Evolutionary conservation across 306 rosid species (phyloP).

Genomic region (Nissolia schottii): DNA sequence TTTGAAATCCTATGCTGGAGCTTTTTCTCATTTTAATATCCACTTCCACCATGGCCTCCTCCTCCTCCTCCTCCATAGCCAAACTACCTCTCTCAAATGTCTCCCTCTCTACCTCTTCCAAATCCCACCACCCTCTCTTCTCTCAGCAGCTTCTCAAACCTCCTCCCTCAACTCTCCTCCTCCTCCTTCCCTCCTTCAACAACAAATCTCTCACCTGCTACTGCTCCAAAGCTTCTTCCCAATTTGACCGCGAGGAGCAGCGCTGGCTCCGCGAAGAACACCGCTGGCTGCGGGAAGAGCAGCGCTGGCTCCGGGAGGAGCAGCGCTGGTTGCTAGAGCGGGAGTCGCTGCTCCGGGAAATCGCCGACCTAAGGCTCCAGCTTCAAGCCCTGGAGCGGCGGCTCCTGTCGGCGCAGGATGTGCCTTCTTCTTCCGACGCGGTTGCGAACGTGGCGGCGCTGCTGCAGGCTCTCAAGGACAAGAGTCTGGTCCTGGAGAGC

Average conservation of each 20-base stretch:
- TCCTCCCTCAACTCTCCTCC: not conserved
- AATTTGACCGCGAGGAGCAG: constrained; percentile 45
- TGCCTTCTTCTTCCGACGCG: constrained; percentile 42
- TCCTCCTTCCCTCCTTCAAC: constrained; percentile 19
- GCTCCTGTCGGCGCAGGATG: constrained; percentile 23
- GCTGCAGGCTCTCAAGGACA: constrained; percentile 65
- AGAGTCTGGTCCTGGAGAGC: constrained; percentile 51
- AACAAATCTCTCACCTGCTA: constrained; percentile 31
- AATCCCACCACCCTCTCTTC: not conserved
- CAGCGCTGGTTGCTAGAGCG: constrained; percentile 73
- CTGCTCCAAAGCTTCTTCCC: constrained; percentile 24
- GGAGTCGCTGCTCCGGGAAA: constrained; percentile 58
- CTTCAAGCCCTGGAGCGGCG: constrained; percentile 54
- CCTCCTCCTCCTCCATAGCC: no score
- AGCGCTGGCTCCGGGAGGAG: constrained; percentile 84
- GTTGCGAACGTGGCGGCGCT: constrained; percentile 40
- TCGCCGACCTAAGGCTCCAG: constrained; percentile 58
- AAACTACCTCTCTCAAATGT: not conserved
- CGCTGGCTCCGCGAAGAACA: constrained; percentile 91
- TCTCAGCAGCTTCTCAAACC: constrained; percentile 16
- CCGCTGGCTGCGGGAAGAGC: constrained; percentile 82
- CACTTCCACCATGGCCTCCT: no score
- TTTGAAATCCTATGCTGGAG: no score
- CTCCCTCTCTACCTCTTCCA: not conserved
- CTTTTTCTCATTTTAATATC: no score